Base-by-base conservation (phyloP, 352 stramenopile genomes). In the Thraustochytrium sp. region DNA sequence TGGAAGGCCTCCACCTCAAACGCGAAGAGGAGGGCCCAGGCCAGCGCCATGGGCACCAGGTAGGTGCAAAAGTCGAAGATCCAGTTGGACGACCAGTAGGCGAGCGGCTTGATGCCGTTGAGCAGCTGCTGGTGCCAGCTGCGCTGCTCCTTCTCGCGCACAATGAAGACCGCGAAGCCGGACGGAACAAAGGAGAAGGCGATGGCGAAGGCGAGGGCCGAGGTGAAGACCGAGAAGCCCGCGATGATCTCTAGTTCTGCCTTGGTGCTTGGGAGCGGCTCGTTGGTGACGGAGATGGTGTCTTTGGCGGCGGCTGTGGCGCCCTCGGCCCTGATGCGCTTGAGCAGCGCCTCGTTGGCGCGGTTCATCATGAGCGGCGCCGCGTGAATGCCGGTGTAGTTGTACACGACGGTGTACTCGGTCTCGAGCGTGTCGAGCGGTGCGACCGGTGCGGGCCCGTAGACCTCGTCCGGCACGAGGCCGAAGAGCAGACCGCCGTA, bases 71-170 rank as follows among this genome's bases (percentile, higher is more conserved):
- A 83, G 65, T 89, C 86, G 18, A 83, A 90, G 16, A 88, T 11
- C 54, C 80, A 90, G 8, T 96, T 98, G n/a, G 93, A 92, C 2
- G 97, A 49, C 97, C 97, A 99, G 85, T 98, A 99, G 0, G 94
- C 93, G 1, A 82, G 86, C 4, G 97, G 88, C 38, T 92, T 93
- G 0, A 98, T 94, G 18, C 96, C 96, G 0, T 92, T 96, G 36
- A 99, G 95, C 86, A 90, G 92, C 85, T 82, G 74, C 56, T 82
- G 74, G 59, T 82, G 74, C 62, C 62, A 82, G 29, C 37, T 78
- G n/a, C 98, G 42, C 9, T 55, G 49, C 65, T 77, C 65, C 5
- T 62, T 55, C 46, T 77, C 65, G 42, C 49, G 42, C 16, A 77
- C 65, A 26, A 77, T 55, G 31, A 77, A 77, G 40, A 77, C 65